Evolutionary conservation across 106 monocot species (phyloP).

Genomic region (Dendrobium officinale): DNA sequence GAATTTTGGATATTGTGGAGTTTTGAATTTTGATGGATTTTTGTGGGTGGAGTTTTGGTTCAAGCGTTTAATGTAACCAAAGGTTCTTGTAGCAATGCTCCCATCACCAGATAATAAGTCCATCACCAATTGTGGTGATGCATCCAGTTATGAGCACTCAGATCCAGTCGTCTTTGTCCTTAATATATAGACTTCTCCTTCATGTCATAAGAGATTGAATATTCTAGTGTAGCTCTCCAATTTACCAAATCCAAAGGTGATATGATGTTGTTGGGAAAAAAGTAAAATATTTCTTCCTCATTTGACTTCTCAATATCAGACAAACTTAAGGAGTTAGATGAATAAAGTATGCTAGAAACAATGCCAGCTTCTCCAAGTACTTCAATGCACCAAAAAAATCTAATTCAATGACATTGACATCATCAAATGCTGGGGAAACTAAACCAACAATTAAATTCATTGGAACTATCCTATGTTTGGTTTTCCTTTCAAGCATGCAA

Average conservation of each 20-base stretch:
- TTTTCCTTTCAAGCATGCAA: conserved; percentile 26
- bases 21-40: too few relatives aligned
- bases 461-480: conserved; percentile 56
- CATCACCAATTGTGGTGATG: conserved; percentile 32
- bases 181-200: conserved; percentile 88
- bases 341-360: conserved; percentile 55
- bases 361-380: conserved; percentile 87
- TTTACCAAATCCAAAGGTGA: conserved; percentile 74
- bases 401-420: conserved; percentile 55
- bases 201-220: conserved; percentile 30
- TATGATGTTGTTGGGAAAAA: conserved; percentile 61
- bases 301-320: conserved; percentile 9
- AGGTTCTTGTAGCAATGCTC: conserved; percentile 66
- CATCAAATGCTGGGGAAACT: conserved; percentile 63
- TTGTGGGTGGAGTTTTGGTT: too few relatives aligned
- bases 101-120: conserved; percentile 64
- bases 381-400: conserved; percentile 80
- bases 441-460: conserved; percentile 25
- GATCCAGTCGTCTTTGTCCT: conserved; percentile 54
- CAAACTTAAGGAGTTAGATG: conserved; percentile 7
- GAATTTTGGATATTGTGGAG: too few relatives aligned
- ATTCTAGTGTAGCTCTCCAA: conserved; percentile 79
- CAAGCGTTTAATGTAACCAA: conserved; percentile 31
- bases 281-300: conserved; percentile 21
- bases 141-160: conserved; percentile 27